These are phyloP conservation scores for Nigrospora oryzae DNA, from an alignment of 2,329 filamentous ascomycete species.

Conservation along the genomic window DNA sequence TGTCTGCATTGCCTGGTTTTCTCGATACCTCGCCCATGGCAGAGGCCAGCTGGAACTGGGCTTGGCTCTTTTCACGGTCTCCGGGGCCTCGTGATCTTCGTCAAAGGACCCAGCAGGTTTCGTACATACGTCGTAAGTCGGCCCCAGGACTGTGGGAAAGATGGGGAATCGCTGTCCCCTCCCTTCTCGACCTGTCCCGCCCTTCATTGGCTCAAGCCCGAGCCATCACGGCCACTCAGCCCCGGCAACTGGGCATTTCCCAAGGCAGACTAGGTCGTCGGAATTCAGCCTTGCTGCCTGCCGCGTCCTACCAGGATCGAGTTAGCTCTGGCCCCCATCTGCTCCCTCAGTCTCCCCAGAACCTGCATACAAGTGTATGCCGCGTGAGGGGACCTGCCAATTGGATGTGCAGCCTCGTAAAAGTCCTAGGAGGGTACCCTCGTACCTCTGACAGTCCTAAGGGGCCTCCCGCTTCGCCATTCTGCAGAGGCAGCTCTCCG, in stretches of 20 bases:
- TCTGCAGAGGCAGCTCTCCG: conserved; percentile 3
- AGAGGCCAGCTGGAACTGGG: no score
- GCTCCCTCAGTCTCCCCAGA: conserved; percentile 9
- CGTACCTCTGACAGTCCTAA: conserved; percentile 7
- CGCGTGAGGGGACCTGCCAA: conserved; percentile 4
- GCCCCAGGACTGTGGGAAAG: no score
- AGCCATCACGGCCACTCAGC: conserved; percentile 1
- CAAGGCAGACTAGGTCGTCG: neutral
- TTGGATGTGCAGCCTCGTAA: conserved; percentile 1
- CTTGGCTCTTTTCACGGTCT: no score
- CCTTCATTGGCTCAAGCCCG: conserved; percentile 1
- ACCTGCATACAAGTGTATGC: conserved; percentile 1
- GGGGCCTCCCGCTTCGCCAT: conserved; percentile 3
- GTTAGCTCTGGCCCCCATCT: conserved; percentile 22
- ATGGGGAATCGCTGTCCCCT: no score
- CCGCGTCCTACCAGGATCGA: conserved; percentile 19
- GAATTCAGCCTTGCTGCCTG: conserved; percentile 27
- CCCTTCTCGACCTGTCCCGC: neutral
- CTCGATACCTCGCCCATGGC: no score
- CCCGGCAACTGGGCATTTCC: neutral
- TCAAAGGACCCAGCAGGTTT: no score
- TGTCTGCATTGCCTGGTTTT: no score
- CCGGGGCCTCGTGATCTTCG: no score
- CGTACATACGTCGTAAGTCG: no score
- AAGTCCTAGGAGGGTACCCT: conserved; percentile 7